These are phyloP conservation scores for Theobroma grandiflorum DNA, from an alignment of 441 rosid genomes.

Conservation along the genomic window DNA sequence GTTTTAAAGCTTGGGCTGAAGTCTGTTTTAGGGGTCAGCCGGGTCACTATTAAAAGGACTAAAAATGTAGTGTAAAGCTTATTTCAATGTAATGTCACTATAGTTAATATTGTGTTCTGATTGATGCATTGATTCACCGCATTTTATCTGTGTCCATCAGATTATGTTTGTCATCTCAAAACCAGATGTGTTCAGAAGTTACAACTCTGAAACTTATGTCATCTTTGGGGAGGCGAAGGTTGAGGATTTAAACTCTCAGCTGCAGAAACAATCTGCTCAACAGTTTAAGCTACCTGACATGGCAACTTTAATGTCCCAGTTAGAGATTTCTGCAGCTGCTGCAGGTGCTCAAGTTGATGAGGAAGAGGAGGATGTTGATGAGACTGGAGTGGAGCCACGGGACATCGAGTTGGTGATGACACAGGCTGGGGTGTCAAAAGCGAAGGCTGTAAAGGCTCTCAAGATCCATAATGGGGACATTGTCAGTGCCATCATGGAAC, in stretches of 20 bases:
- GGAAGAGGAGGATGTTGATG: slow-evolving; percentile 62
- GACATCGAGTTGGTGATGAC: slow-evolving; percentile 66
- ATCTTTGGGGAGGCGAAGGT: slow-evolving; percentile 63
- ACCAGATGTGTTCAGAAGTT: slow-evolving; percentile 61
- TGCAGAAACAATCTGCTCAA: slow-evolving; percentile 61
- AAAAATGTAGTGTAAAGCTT: slow-evolving; percentile 42
- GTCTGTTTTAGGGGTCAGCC: slow-evolving; percentile 48
- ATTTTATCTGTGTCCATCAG: slow-evolving; percentile 22
- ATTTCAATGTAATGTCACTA: no score
- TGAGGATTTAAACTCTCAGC: slow-evolving; percentile 64
- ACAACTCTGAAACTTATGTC: slow-evolving; percentile 59
- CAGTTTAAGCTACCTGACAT: slow-evolving; percentile 60
- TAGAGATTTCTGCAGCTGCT: slow-evolving; percentile 49
- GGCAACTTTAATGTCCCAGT: slow-evolving; percentile 44
- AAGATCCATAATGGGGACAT: slow-evolving; percentile 56
- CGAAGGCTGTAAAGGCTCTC: slow-evolving; percentile 61
- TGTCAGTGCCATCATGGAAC: slow-evolving; percentile 66
- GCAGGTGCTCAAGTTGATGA: slow-evolving; percentile 44
- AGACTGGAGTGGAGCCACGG: slow-evolving; percentile 57
- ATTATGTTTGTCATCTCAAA: slow-evolving; percentile 62
- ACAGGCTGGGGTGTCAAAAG: slow-evolving; percentile 55
- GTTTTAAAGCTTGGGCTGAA: slow-evolving; percentile 59
- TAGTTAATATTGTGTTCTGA: background rate
- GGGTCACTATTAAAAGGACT: slow-evolving; percentile 56
- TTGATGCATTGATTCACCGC: background rate